Base-by-base conservation (phyloP, 1,284 basidiomycete genomes). In the Tilletia setariae region DNA sequence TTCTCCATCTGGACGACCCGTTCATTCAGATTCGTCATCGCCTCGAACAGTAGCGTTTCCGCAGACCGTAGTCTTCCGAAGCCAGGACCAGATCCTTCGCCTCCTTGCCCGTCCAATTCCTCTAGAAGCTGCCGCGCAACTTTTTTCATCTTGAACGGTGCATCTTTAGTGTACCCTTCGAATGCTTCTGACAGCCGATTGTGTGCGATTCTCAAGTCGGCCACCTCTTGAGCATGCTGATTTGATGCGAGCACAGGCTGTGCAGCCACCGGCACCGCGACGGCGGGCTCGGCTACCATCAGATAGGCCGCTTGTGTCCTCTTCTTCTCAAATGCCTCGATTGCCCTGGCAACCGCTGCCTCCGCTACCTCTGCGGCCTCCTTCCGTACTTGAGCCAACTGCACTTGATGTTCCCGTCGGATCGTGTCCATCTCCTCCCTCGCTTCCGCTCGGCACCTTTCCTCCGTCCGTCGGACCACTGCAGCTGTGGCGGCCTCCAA, bases 311-410 rank as follows among this genome's bases (percentile, higher is more conserved):
- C 56, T 25, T 25, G 16, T 15, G 56, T 19, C 32, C 32, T 61
- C 28, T 19, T 40, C 30, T 30, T 19, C 32, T 61, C 56, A 19
- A 32, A 32, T 35, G 19, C 56, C 35, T 61, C 56, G 64, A 66
- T 25, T 11, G 25, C 64, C 35, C 23, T 44, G 16, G 64, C 64
- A 25, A 51, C 40, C 25, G 42, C 40, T 65, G 47, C 40, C 43
- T 44, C 21, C n/a, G 47, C 47, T 35, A 43, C 35, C 46, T 65
- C 64, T 4, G 28, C 28, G n/a, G 51, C 51, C 21, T 28, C 23
- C 51, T 53, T 21, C 28, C 23, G 51, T 25, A 53, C 28, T 23
- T 15, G 7, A 15, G 16, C 51, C 21, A 53, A 23, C 21, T 53
- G 51, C 13, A 13, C 2, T 28, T 53, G 23, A 28, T 53, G 28